Base-by-base conservation (phyloP, 345 rosid species). In the Tarenaya hassleriana region DNA sequence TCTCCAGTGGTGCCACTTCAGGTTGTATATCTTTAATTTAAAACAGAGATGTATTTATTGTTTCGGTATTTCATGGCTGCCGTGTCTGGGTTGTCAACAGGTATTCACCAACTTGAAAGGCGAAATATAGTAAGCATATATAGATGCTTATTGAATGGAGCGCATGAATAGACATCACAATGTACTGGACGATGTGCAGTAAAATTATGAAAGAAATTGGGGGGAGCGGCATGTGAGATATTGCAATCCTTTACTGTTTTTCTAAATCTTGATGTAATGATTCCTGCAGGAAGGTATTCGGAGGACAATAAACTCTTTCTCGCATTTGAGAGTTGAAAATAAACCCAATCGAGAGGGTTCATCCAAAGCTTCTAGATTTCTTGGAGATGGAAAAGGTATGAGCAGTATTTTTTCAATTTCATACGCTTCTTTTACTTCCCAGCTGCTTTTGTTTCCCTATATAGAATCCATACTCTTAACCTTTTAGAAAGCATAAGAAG, bases 381-480 rank as follows among this genome's bases (percentile, higher is more conserved):
- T 91, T 67, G 98, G 96, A 70, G 66, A 68, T 13, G 95, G 96
- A 72, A 86, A 61, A 65, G 89, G 98, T 86, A 74, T 58, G 55
- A 1, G 19, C 27, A 55, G n/a, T n/a, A n/a, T n/a, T n/a, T n/a
- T n/a, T n/a, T n/a, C n/a, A n/a, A 24, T 24, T 24, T 24, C 32
- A 47, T 63, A 19, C 47, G 8, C 39, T 42, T 24, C 5, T 8
- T 19, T 31, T 0, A 16, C 39, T 17, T 42, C 58, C 20, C 44
- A 20, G 32, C 35, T 32, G n/a, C 7, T 51, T 19, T 16, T 45
- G 20, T 52, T 13, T 42, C 38, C 15, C 46, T 34, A 20, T 7
- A 52, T 34, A 44, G 52, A 27, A 41, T 21, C 5, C 13, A 5
- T 15, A 38, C 1, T 16, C 27, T 52, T 42, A 21, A 16, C 15